A percentile compares a stretch with the other conserved stretches of the same genome.
These are phyloP conservation scores for Ceratocystis destructans DNA, from an alignment of 2,329 filamentous ascomycete species.

Conservation along the genomic window DNA sequence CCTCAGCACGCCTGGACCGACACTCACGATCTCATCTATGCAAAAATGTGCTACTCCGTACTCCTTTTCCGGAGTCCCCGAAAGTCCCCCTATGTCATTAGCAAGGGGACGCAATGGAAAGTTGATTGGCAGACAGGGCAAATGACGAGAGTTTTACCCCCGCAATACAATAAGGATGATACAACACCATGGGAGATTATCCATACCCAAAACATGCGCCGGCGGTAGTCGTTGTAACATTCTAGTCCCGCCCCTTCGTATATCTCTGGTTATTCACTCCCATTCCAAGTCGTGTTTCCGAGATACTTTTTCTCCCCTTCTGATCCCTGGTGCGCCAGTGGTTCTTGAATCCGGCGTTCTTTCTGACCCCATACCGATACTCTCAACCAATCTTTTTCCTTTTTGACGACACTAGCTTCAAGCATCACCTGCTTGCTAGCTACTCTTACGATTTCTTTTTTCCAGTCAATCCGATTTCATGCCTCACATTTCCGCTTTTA, in stretches of 20 bases:
- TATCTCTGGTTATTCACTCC: not conserved
- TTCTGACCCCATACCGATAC: not conserved
- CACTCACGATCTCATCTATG: slow-evolving; percentile 45
- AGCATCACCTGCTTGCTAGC: not conserved
- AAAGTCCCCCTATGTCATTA: slow-evolving; percentile 44
- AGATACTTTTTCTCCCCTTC: not conserved
- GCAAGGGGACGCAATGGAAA: slow-evolving; percentile 43
- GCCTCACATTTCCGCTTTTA: not conserved
- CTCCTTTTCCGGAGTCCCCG: slow-evolving; percentile 42
- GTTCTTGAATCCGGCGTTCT: not conserved
- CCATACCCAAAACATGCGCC: slow-evolving; percentile 34
- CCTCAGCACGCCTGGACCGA: slow-evolving; percentile 42
- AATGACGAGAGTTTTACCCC: slow-evolving; percentile 40
- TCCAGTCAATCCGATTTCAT: not conserved
- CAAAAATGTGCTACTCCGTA: slow-evolving; percentile 46
- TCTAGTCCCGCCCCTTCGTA: not conserved
- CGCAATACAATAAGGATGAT: slow-evolving; percentile 40
- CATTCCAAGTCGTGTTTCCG: not conserved
- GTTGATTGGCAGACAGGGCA: slow-evolving; percentile 46
- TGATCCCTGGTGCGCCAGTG: not conserved
- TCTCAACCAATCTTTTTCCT: slow-evolving; percentile 4
- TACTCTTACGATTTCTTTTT: slow-evolving; percentile 6
- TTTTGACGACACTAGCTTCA: not conserved
- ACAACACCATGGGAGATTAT: slow-evolving; percentile 38
- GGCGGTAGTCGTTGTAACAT: not conserved